Evolutionary conservation across 2,329 filamentous ascomycete species (phyloP).

Genomic region (Xylaria arbuscula): DNA sequence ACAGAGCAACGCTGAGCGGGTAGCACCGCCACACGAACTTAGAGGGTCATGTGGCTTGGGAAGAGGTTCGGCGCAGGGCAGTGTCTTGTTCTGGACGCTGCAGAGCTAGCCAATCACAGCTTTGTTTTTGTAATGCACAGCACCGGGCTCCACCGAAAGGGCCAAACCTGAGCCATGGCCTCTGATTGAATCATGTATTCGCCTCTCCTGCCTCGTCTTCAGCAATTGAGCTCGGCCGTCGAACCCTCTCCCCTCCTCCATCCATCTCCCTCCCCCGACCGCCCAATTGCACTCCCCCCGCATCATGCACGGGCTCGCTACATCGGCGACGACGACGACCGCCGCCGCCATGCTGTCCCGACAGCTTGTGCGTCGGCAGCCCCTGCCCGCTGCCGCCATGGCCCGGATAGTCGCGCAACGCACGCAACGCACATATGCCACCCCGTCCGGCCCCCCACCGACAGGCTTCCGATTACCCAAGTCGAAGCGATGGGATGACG

Average conservation of each 20-base stretch:
- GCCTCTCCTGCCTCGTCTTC: conserved; percentile 31
- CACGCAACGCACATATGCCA: conserved; percentile 63
- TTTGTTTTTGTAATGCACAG: conserved; percentile 44
- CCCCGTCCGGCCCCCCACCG: conserved; percentile 82
- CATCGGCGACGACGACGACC: conserved; percentile 41
- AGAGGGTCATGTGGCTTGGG: not conserved
- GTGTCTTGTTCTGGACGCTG: too few species aligned
- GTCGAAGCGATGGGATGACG: conserved; percentile 82
- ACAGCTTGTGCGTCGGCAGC: conserved; percentile 49
- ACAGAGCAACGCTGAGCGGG: not conserved
- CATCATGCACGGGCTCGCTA: conserved; percentile 50
- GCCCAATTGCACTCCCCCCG: conserved; percentile 42
- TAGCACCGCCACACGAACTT: not conserved
- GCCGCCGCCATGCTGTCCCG: conserved; percentile 47
- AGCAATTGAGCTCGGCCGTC: conserved; percentile 36
- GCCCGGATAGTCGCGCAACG: conserved; percentile 52
- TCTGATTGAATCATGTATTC: conserved; percentile 33
- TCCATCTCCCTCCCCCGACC: conserved; percentile 13
- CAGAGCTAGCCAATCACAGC: conserved; percentile 42
- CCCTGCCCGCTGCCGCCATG: conserved; percentile 40
- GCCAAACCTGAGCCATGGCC: conserved; percentile 44
- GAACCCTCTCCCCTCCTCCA: conserved; percentile 40
- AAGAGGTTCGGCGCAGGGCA: not conserved
- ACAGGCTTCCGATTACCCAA: conserved; percentile 81
- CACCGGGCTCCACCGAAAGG: conserved; percentile 45